phyloP scores from a whole-genome alignment of 768 basidiomycete species.

The Sarcodon sp. region DNA sequence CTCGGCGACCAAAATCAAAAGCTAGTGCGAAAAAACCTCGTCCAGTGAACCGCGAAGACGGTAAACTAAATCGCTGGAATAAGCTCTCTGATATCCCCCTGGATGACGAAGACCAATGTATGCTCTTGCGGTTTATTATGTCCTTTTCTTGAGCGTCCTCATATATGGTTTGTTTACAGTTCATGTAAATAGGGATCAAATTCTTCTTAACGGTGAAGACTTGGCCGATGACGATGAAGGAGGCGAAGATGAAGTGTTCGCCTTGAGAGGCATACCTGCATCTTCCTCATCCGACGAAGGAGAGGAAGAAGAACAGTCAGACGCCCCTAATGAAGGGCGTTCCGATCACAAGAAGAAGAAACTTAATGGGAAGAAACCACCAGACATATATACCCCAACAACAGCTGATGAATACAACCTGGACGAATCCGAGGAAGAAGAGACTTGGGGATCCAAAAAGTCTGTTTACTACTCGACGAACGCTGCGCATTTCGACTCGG shows the following conservation, averaged over 20 bases:
- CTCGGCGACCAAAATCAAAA: not conserved
- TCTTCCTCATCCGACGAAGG: conserved; percentile 18
- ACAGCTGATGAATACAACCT: conserved; percentile 13
- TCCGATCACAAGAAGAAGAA: conserved; percentile 11
- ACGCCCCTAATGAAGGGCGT: conserved; percentile 21
- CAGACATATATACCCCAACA: conserved; percentile 2
- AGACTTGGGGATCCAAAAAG: conserved; percentile 75
- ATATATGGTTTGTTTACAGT: conserved; percentile 26
- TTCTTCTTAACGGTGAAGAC: conserved; percentile 57
- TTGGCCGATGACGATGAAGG: conserved; percentile 35
- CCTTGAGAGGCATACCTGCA: conserved; percentile 40
- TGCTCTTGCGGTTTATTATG: conserved; percentile 12
- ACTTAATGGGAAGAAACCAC: conserved; percentile 12
- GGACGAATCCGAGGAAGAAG: conserved; percentile 30
- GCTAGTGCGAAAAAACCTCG: conserved; percentile 23
- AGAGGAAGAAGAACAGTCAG: conserved; percentile 32
- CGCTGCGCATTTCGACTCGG: conserved; percentile 66
- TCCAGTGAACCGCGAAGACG: conserved; percentile 34
- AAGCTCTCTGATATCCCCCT: conserved; percentile 53
- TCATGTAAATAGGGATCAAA: conserved; percentile 61
- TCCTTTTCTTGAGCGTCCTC: not conserved
- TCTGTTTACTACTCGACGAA: conserved; percentile 82
- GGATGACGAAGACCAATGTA: conserved; percentile 74
- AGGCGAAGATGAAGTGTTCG: conserved; percentile 77
- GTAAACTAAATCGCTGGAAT: conserved; percentile 55